These are phyloP conservation scores for Tricholoma sp. DNA, from an alignment of 768 basidiomycete species.

Conservation along the genomic window DNA sequence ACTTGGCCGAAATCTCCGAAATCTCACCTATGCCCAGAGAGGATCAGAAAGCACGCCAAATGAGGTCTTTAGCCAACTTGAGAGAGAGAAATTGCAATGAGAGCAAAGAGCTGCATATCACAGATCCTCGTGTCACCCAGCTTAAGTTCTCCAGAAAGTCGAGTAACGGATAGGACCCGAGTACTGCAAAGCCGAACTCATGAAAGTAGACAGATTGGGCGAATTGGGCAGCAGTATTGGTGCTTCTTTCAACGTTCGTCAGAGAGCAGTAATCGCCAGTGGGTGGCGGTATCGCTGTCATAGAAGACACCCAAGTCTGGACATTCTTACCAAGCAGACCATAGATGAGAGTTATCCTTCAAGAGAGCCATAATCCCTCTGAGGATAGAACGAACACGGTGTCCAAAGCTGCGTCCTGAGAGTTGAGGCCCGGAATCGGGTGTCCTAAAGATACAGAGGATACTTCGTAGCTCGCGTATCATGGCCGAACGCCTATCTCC, in stretches of 20 bases:
- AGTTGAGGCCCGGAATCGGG: not conserved
- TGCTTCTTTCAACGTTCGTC: not conserved
- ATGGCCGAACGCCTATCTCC: not conserved
- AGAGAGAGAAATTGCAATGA: not conserved
- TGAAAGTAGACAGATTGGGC: not conserved
- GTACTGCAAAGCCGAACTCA: not conserved
- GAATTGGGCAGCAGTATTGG: not conserved
- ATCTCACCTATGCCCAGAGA: not conserved
- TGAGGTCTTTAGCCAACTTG: not conserved
- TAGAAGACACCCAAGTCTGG: not conserved
- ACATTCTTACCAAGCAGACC: not conserved
- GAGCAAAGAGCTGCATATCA: not conserved
- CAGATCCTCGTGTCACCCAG: not conserved
- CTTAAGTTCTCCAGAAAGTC: not conserved
- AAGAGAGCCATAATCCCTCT: not conserved
- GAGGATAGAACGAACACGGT: not conserved
- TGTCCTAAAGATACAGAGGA: not conserved
- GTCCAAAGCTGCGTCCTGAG: not conserved
- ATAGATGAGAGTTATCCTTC: not conserved
- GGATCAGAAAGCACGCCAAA: not conserved
- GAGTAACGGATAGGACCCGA: not conserved
- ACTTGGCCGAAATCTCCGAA: not conserved
- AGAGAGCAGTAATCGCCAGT: not conserved
- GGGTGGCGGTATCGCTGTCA: not conserved
- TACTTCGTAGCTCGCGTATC: not conserved